These are phyloP conservation scores for Mucor plumbeus DNA, from an alignment of 371 early-diverging fungal genomes.

Conservation along the genomic window DNA sequence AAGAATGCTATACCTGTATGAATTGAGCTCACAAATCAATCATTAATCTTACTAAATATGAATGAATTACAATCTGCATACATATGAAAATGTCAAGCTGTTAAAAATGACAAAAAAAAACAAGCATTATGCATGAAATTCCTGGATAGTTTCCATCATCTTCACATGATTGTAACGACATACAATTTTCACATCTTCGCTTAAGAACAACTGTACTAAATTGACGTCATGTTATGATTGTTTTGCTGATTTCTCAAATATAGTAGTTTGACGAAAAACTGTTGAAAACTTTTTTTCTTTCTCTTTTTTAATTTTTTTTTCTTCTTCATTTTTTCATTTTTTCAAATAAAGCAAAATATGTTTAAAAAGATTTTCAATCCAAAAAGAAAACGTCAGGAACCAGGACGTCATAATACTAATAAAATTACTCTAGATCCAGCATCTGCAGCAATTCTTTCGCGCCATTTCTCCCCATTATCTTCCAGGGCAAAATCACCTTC, in stretches of 20 bases:
- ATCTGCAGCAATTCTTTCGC: conserved; percentile 22
- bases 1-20: not conserved
- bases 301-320: not conserved
- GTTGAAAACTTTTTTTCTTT: not conserved
- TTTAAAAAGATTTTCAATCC: conserved; percentile 22
- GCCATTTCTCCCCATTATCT: conserved; percentile 31
- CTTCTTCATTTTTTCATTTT: too few relatives aligned
- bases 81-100: not conserved
- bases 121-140: not conserved
- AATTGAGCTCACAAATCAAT: not conserved
- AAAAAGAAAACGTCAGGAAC: conserved; percentile 21
- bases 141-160: too few relatives aligned
- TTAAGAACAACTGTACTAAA: not conserved
- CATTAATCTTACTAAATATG: not conserved
- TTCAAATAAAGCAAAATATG: not conserved
- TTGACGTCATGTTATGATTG: conserved; percentile 7
- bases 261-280: not conserved
- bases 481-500: conserved; percentile 34
- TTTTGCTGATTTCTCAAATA: conserved; percentile 1
- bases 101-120: not conserved
- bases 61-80: not conserved
- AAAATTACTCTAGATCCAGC: conserved; percentile 26
- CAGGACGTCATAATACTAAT: conserved; percentile 7
- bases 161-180: too few relatives aligned
- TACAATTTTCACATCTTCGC: too few relatives aligned